These are phyloP conservation scores for Glycine latifolia DNA, from an alignment of 306 rosid genomes.

Conservation along the genomic window DNA sequence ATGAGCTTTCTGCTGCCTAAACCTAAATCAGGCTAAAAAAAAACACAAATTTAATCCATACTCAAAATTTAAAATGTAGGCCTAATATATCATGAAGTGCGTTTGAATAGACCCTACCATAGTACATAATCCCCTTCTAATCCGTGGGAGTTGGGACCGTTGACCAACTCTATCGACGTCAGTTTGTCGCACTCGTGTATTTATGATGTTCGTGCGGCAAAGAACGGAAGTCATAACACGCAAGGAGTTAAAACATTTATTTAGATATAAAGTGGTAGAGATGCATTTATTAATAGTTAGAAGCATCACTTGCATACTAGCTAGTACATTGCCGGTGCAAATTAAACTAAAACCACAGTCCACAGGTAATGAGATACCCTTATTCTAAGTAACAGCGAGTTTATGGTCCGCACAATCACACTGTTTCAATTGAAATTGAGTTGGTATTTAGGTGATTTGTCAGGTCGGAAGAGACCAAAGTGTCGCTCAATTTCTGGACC, in stretches of 20 bases:
- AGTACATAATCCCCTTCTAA: no score
- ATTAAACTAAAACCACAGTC: neutral
- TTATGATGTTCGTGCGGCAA: neutral
- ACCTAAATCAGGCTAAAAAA: no score
- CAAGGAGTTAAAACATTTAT: neutral
- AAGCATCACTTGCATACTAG: neutral
- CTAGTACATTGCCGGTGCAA: slow-evolving; percentile 1
- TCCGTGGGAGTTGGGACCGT: no score
- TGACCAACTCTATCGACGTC: no score
- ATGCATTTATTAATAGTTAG: slow-evolving; percentile 30
- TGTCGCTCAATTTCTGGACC: slow-evolving; percentile 48
- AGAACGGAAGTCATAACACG: neutral
- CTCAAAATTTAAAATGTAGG: no score
- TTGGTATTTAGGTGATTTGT: slow-evolving; percentile 59
- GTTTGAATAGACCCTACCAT: no score
- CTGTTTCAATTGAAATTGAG: slow-evolving; percentile 42
- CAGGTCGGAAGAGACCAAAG: slow-evolving; percentile 56
- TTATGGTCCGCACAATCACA: no score
- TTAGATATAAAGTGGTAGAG: neutral
- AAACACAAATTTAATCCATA: no score
- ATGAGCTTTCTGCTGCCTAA: no score
- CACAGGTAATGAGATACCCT: neutral
- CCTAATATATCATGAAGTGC: no score
- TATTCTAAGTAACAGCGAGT: neutral
- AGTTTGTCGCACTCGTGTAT: neutral